These are phyloP conservation scores for Lepraria neglecta DNA, from an alignment of 495 filamentous ascomycete genomes.

Conservation along the genomic window DNA sequence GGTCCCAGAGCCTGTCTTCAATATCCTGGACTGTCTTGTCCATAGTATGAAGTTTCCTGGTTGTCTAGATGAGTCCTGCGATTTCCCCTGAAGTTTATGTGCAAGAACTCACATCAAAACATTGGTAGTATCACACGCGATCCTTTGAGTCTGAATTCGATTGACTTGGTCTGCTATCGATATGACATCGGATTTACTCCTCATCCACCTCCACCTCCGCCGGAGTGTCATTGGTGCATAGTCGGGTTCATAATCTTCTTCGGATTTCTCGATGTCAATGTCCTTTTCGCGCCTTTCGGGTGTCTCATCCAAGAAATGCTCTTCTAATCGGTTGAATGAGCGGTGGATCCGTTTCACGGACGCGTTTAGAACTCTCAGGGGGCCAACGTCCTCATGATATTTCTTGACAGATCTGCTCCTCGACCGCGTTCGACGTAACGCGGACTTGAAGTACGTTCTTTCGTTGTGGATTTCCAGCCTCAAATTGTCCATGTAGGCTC, in stretches of 20 bases:
- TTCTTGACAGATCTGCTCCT: constrained; percentile 20
- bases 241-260: constrained; percentile 11
- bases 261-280: constrained; percentile 18
- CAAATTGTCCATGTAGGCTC: constrained; percentile 22
- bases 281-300: constrained; percentile 23
- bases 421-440: constrained; percentile 22
- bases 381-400: constrained; percentile 21
- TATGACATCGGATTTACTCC: constrained; percentile 24
- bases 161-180: constrained; percentile 25
- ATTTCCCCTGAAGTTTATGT: background rate
- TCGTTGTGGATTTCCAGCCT: constrained; percentile 27
- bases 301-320: constrained; percentile 20
- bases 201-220: constrained; percentile 26
- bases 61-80: background rate
- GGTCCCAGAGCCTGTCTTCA: constrained; percentile 27
- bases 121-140: constrained; percentile 24
- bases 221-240: constrained; percentile 25
- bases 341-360: constrained; percentile 20
- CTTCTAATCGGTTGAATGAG: constrained; percentile 22
- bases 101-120: constrained; percentile 19
- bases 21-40: constrained; percentile 25
- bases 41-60: constrained; percentile 24
- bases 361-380: constrained; percentile 23
- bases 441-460: constrained; percentile 26
- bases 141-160: constrained; percentile 28